phyloP scores from a whole-genome alignment of 495 filamentous ascomycete genomes.

The Lindgomyces ingoldianus region DNA sequence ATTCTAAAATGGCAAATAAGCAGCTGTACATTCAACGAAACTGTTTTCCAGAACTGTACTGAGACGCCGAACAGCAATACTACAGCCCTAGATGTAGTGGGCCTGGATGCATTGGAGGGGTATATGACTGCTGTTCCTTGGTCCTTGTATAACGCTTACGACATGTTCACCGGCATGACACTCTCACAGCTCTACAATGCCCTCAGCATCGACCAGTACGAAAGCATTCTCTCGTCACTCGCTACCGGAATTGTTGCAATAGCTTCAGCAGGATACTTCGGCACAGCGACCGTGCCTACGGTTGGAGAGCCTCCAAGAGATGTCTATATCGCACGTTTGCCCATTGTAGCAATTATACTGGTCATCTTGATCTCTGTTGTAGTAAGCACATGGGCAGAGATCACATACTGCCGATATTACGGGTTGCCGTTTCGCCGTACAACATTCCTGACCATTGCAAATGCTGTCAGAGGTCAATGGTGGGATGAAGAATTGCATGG shows the following conservation, averaged over 20 bases:
- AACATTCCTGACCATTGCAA: constrained; percentile 1
- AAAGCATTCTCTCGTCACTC: not conserved
- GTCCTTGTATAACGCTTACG: not conserved
- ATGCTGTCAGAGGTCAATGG: not conserved
- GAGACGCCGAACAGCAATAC: not conserved
- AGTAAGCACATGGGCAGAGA: not conserved
- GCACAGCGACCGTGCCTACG: not conserved
- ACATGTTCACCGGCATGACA: not conserved
- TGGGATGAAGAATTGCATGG: constrained; percentile 8
- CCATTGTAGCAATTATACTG: not conserved
- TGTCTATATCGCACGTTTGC: constrained; percentile 1
- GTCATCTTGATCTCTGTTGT: not conserved
- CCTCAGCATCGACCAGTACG: not conserved
- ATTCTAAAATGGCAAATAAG: not conserved
- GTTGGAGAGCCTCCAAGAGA: not conserved
- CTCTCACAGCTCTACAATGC: not conserved
- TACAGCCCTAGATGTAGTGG: not conserved
- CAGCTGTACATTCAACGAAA: not conserved
- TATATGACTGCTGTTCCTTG: not conserved
- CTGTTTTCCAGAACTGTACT: not conserved
- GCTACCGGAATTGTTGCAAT: not conserved
- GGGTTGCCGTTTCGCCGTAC: not conserved
- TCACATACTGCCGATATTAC: not conserved
- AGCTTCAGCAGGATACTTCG: not conserved
- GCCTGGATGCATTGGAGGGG: not conserved